Evolutionary conservation across 257 asterid species (phyloP), one percentile per base, ranked within the genome.

Genomic region (Ilex aquifolium): DNA sequence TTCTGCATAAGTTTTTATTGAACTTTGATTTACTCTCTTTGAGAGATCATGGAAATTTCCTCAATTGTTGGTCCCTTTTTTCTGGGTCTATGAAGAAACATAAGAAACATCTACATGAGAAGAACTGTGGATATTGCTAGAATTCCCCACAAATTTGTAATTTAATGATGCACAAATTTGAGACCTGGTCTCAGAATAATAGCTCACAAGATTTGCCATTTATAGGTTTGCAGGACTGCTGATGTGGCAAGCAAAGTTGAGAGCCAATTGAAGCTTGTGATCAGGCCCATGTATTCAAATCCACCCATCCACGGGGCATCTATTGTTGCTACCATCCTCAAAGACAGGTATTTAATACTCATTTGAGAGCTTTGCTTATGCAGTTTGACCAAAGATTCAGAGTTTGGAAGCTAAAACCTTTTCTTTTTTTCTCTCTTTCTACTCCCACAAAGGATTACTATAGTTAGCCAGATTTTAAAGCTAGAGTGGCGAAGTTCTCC

Each of bases 281-380:
- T 92, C 72, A 82, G 99, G 85, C 99, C 99, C 62, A 89, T 92
- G 99, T 92, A 87, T 74, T 92, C 99, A 60, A 92, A 76, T 74
- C 99, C 99, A 44, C 99, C 99, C 46, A 79, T 92, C 62, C 99
- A 92, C 42, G 99, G 99, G 53, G 97, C 97, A 30, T 92, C 99
- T 9, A 89, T 89, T 73, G 96, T 92, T 65, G 95, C 97, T 49
- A 79, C 82, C 6, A 84, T 92, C 75, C 97, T 92, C 59, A 92
- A 83, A 82, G 99, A 92, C 79, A 86, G 97, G 99, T 92, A 59
- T 27, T 49, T 49, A 6, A 50, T 31, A 46, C n/a, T 31, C 30
- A 15, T 30, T 46, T 48, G n/a, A 2, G 57, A 14, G 3, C 15
- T 11, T 46, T 0, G 15, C 13, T 11, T 46, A 14, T 10, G n/a